Evolutionary conservation across 345 rosid genomes (phyloP).

Genomic region (Toxicodendron radicans): DNA sequence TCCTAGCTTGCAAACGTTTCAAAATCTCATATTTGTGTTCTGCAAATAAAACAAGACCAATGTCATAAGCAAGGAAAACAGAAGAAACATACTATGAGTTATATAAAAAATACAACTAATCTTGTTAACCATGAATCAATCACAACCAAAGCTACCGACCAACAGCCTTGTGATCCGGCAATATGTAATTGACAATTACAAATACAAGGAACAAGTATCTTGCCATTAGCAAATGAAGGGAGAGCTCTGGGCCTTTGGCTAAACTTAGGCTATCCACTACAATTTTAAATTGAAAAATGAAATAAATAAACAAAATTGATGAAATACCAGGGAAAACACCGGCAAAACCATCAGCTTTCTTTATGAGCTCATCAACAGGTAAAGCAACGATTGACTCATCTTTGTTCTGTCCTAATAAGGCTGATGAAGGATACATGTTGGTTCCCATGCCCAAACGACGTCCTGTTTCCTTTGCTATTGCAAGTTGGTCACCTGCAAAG

Average conservation of each 20-base stretch:
- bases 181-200: background rate
- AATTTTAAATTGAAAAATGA: background rate
- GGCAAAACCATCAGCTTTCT: constrained; percentile 67
- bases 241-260: background rate
- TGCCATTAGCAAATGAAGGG: background rate
- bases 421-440: constrained; percentile 67
- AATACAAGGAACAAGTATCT: background rate
- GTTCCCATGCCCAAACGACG: constrained; percentile 75
- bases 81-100: background rate
- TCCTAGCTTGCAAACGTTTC: constrained; percentile 72
- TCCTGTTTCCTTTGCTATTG: constrained; percentile 69
- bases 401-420: constrained; percentile 61
- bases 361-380: constrained; percentile 61
- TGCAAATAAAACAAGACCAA: constrained; percentile 16
- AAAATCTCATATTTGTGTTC: constrained; percentile 76
- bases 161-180: background rate
- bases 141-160: background rate
- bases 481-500: constrained; percentile 57
- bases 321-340: constrained; percentile 69
- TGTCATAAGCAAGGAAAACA: background rate
- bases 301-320: background rate
- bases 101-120: background rate
- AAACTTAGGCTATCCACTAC: background rate
- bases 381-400: constrained; percentile 58
- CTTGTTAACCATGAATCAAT: background rate